Conservation (phyloP, 1,284 basidiomycete species). For the Trichosporon sp. region DNA sequence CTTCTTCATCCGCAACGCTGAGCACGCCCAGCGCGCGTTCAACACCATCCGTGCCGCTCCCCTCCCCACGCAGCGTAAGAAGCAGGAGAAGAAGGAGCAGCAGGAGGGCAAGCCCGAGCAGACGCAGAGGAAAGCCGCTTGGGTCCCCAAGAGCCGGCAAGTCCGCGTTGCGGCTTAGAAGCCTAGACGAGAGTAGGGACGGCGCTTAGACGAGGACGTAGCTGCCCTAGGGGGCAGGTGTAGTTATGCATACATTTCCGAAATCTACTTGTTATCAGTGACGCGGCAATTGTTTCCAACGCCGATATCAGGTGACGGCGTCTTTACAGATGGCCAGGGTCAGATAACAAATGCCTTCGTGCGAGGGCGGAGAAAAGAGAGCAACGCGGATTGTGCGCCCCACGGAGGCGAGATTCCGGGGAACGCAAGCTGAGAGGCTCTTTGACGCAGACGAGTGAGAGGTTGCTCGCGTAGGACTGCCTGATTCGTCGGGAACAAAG, state of each 20-base stretch:
- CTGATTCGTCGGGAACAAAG: not conserved
- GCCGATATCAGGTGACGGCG: not conserved
- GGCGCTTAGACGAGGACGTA: conserved; percentile 15
- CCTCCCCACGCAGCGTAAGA: conserved; percentile 59
- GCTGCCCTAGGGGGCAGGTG: conserved; percentile 15
- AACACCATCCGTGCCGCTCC: conserved; percentile 75
- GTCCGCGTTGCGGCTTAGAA: conserved; percentile 38
- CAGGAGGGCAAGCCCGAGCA: conserved; percentile 23
- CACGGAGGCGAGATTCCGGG: not conserved
- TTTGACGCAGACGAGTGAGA: not conserved
- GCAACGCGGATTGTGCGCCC: not conserved
- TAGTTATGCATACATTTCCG: conserved; percentile 20
- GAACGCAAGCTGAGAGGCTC: not conserved
- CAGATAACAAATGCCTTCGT: not conserved
- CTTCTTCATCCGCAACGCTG: conserved; percentile 95
- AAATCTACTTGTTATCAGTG: not conserved
- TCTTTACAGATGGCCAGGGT: not conserved
- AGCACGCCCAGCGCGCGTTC: conserved; percentile 79
- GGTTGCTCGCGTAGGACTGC: not conserved
- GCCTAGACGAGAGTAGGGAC: conserved; percentile 13
- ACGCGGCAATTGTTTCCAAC: not conserved
- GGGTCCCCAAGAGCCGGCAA: conserved; percentile 41
- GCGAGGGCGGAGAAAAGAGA: not conserved
- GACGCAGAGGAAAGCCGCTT: conserved; percentile 32
- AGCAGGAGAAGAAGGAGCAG: conserved; percentile 30